phyloP scores from a whole-genome alignment of 1,284 basidiomycete species.

The Phellinidium pouzarii region DNA sequence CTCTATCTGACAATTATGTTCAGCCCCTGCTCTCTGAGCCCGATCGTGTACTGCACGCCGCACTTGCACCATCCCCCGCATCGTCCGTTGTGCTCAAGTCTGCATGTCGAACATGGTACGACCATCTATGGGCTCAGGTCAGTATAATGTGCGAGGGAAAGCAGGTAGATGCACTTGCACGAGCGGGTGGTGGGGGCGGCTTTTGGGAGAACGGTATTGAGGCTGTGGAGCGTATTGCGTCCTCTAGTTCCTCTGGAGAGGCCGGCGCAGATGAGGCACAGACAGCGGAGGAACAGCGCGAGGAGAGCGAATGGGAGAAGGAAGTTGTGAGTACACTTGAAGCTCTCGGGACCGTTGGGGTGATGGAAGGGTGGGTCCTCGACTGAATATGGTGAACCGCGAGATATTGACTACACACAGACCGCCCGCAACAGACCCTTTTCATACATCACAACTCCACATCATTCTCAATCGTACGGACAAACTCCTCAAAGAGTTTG shows the following conservation, averaged over 20 bases:
- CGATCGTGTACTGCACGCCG: constrained; percentile 84
- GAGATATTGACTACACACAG: constrained; percentile 30
- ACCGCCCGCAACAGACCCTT: constrained; percentile 69
- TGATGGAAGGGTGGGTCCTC: constrained; percentile 51
- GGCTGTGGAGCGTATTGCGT: constrained; percentile 8
- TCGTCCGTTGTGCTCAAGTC: constrained; percentile 73
- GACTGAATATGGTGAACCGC: constrained; percentile 4
- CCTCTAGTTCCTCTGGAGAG: not conserved
- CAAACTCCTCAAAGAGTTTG: constrained; percentile 67
- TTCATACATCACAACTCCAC: constrained; percentile 80
- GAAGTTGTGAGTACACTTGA: constrained; percentile 51
- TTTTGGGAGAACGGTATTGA: constrained; percentile 15
- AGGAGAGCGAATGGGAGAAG: constrained; percentile 56
- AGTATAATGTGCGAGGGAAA: constrained; percentile 82
- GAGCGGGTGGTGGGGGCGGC: constrained; percentile 8
- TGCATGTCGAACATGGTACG: constrained; percentile 87
- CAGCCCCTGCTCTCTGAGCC: constrained; percentile 64
- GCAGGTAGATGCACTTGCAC: constrained; percentile 27
- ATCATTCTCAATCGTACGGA: constrained; percentile 77
- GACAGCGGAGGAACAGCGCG: constrained; percentile 34
- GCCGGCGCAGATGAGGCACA: not conserved
- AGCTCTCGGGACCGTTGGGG: constrained; percentile 42
- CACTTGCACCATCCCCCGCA: constrained; percentile 71
- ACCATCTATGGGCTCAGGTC: constrained; percentile 90
- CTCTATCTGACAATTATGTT: not conserved